Evolutionary conservation across 352 stramenopile species (phyloP), one percentile per base, ranked within the genome.

Genomic region (Globisporangium rhizosaccharum): DNA sequence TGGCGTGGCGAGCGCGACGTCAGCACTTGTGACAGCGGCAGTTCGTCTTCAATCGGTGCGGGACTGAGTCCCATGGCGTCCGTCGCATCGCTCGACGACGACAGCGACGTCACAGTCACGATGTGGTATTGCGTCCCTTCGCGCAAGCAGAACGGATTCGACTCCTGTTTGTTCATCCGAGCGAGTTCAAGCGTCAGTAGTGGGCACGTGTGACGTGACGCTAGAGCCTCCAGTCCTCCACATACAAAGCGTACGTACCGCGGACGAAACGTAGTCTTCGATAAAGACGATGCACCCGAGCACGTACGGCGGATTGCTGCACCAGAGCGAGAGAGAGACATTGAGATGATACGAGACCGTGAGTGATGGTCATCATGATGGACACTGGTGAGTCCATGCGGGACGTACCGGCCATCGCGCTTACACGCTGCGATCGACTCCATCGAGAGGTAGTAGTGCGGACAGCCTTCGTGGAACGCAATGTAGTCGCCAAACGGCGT

Each of bases 401-500:
- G 10, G 20, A 39, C 48, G 23, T 15, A 77, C 72, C 66, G 59
- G 30, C 75, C 77, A 25, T 85, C 75, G 59, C 74, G 73, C 60
- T 88, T 92, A 33, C 76, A 85, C 41, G 78, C 82, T 49, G 81
- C 80, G 42, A 92, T 85, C 28, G 79, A 89, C 65, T 92, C 82
- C 47, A 82, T 71, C 18, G 82, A 92, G 56, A 92, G 59, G 57
- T 92, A 92, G 41, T 88, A 87, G 61, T 92, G 82, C 14, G 82
- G 82, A 39, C 80, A 90, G 41, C 77, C 79, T 77, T 92, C 82
- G 57, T 92, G 82, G 53, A 92, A 92, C n/a, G 82, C 82, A 70
- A 92, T 90, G 60, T 87, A 92, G 62, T 92, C 80, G 15, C 82
- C 82, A 66, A 90, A 85, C 23, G 82, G 82, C 26, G 82, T 92